These are phyloP conservation scores for Aspergillus bertholletiae DNA, from an alignment of 495 filamentous ascomycete species.

Conservation along the genomic window DNA sequence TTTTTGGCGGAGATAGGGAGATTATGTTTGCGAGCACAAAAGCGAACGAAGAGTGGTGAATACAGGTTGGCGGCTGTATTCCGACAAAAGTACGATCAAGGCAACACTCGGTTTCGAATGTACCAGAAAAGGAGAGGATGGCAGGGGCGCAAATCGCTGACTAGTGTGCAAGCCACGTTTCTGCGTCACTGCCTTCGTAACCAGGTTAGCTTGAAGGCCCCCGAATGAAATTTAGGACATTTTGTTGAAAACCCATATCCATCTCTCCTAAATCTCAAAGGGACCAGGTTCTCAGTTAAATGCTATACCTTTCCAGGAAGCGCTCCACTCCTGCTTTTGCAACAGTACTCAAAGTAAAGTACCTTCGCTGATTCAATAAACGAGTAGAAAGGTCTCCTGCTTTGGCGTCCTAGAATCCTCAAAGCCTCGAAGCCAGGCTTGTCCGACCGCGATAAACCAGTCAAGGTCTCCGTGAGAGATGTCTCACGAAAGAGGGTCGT, in stretches of 20 bases:
- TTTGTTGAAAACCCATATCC: constrained; percentile 8
- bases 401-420: constrained; percentile 18
- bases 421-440: constrained; percentile 31
- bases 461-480: constrained; percentile 46
- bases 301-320: constrained; percentile 38
- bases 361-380: constrained; percentile 18
- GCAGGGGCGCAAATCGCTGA: constrained; percentile 22
- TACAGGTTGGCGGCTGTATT: constrained; percentile 55
- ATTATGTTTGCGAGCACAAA: constrained; percentile 45
- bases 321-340: constrained; percentile 10
- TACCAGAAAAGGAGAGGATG: constrained; percentile 13
- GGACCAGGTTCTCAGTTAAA: constrained; percentile 12
- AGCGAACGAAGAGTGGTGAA: constrained; percentile 60
- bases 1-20: constrained; percentile 38
- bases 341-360: constrained; percentile 18
- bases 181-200: constrained; percentile 24
- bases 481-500: constrained; percentile 41
- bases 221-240: constrained; percentile 16
- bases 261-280: constrained; percentile 12
- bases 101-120: neutral
- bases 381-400: constrained; percentile 7
- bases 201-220: constrained; percentile 30
- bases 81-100: constrained; percentile 7
- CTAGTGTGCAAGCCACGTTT: constrained; percentile 21
- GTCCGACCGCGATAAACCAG: constrained; percentile 47